Conservation (phyloP, 495 filamentous ascomycete species). For the Viridothelium virens region DNA sequence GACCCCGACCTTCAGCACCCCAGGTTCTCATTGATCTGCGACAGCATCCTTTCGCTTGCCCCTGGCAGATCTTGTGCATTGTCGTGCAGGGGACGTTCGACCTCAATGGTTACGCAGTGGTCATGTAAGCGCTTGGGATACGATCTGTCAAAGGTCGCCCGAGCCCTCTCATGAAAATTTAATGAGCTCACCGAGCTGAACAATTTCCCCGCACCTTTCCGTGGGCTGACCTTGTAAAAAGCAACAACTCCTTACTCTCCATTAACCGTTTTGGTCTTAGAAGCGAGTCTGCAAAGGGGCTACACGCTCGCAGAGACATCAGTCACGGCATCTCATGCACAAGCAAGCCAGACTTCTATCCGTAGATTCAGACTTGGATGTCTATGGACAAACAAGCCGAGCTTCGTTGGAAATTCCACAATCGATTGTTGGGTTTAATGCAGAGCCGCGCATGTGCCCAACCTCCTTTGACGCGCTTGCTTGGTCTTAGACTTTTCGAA, state of each 20-base stretch:
- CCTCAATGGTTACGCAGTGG: neutral
- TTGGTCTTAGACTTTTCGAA: neutral
- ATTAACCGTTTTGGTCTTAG: neutral
- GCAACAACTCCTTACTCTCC: neutral
- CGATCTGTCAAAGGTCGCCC: neutral
- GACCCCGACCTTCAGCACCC: neutral
- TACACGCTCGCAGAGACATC: neutral
- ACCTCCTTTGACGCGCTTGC: neutral
- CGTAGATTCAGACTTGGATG: neutral
- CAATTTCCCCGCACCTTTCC: slow-evolving; percentile 2
- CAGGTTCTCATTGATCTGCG: neutral
- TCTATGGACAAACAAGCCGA: neutral
- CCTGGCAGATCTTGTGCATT: neutral
- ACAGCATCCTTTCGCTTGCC: slow-evolving; percentile 1
- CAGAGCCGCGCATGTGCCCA: neutral
- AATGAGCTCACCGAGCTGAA: neutral
- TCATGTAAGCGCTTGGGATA: neutral
- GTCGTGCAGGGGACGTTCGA: neutral
- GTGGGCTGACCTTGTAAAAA: neutral
- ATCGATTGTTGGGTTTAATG: neutral
- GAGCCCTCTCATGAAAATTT: neutral
- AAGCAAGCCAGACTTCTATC: neutral
- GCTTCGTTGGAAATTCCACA: neutral
- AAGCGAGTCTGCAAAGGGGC: neutral
- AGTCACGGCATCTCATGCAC: neutral